Evolutionary conservation across 805 yeast species (phyloP), one percentile per base, ranked within the genome.

Genomic region (Wickerhamomyces strasburgensis): DNA sequence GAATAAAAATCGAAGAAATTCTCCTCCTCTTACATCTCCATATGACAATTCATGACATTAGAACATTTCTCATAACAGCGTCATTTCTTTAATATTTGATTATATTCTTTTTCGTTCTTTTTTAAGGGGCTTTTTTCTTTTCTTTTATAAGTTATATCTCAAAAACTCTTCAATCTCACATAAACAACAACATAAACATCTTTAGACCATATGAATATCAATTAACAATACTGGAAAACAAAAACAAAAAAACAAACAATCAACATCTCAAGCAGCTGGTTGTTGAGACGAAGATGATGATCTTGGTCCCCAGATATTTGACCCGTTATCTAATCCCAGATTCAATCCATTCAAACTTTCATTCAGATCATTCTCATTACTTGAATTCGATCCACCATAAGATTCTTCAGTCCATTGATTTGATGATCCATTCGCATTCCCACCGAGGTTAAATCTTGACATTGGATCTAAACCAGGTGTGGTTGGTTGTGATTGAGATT

Each of bases 401-500:
- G 40, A 32, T 6, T 38, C 31, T 9, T 34, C 37, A 14, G 21
- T 34, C 32, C 32, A 34, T 19, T 41, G 44, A n/a, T 23, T 18
- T n/a, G 34, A 33, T 14, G 47, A 40, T 16, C 23, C 24, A 5
- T 37, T 34, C 8, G 28, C 6, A 5, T 21, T 21, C 7, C 25
- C 25, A 21, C 25, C 25, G 27, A 46, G 23, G 34, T 46, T 44
- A 37, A 54, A 56, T 39, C 60, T 46, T 5, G 53, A 34, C 41
- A 46, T 47, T 15, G 51, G 34, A 27, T 57, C 61, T 27, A 56
- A 40, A 9, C 53, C 61, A 16, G 60, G 60, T 4, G 58, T 56
- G 3, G 54, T 44, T 19, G 57, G 62, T 37, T 54, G 62, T 7
- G 58, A 46, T 23, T 46, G 44, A 23, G 40, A 8, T 21, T 65